Conservation (phyloP, 805 yeast species). For the Metschnikowia rubicola region DNA sequence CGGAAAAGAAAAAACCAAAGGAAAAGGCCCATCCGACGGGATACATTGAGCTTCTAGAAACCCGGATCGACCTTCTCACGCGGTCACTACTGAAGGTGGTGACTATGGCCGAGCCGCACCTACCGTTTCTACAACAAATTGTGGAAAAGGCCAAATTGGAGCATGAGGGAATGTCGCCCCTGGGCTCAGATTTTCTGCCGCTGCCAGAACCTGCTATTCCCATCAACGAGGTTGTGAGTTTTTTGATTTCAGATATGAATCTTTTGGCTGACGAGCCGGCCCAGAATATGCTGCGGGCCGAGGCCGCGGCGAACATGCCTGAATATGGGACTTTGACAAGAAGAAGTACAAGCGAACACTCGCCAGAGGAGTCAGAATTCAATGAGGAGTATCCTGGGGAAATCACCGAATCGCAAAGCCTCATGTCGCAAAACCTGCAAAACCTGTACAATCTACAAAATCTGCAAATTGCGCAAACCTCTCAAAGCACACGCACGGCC, state of each 20-base stretch:
- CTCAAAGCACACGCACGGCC: too few species aligned
- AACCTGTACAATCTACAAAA: too few species aligned
- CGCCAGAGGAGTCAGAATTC: background rate
- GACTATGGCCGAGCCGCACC: constrained; percentile 26
- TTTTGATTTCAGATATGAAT: constrained; percentile 40
- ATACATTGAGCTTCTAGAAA: constrained; percentile 61
- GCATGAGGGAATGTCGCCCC: constrained; percentile 1
- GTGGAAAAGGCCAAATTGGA: constrained; percentile 12
- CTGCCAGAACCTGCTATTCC: constrained; percentile 23
- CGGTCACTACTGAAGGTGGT: constrained; percentile 45
- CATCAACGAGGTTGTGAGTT: constrained; percentile 47
- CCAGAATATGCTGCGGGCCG: background rate
- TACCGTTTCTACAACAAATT: constrained; percentile 25
- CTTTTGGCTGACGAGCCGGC: constrained; percentile 25
- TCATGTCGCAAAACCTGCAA: too few species aligned
- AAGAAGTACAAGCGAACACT: constrained; percentile 6
- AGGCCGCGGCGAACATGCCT: constrained; percentile 1
- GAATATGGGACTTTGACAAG: constrained; percentile 13
- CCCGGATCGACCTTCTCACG: constrained; percentile 51
- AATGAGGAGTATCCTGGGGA: background rate
- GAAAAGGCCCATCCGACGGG: constrained; percentile 58
- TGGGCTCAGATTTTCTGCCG: constrained; percentile 1
- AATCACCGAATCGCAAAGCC: too few species aligned
- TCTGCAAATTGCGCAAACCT: too few species aligned
- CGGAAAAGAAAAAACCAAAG: constrained; percentile 50